Percentiles rank a stretch among this genome's conserved stretches.
Evolutionary conservation across 2,329 filamentous ascomycete genomes (phyloP).

Genomic region (Cladosporium halotolerans): DNA sequence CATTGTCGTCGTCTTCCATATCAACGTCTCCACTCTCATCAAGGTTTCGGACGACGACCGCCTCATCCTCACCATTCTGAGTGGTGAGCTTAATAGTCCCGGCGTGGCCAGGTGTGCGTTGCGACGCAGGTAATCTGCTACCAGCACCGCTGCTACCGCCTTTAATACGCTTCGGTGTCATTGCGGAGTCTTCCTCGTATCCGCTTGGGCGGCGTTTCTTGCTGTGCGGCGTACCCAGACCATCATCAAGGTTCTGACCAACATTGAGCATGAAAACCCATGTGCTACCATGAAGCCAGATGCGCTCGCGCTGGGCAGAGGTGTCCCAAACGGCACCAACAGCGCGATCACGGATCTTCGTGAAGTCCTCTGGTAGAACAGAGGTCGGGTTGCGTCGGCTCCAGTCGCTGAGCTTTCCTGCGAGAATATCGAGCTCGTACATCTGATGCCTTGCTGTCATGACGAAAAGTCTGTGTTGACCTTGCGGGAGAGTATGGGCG

Average conservation of each 20-base stretch:
- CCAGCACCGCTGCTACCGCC: slow-evolving; percentile 37
- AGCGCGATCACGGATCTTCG: slow-evolving; percentile 67
- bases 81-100: slow-evolving; percentile 7
- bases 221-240: background rate
- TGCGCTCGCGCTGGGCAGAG: slow-evolving; percentile 45
- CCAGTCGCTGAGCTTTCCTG: slow-evolving; percentile 76
- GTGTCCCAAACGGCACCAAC: slow-evolving; percentile 84
- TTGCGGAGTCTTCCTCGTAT: slow-evolving; percentile 14
- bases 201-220: slow-evolving; percentile 24
- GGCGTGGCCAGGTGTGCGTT: slow-evolving; percentile 11
- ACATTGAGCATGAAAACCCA: slow-evolving; percentile 94
- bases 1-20: slow-evolving; percentile 36
- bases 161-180: slow-evolving; percentile 37
- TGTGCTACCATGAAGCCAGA: slow-evolving; percentile 81
- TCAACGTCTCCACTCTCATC: slow-evolving; percentile 36
- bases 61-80: slow-evolving; percentile 25
- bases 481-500: slow-evolving; percentile 51
- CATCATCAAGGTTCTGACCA: slow-evolving; percentile 54
- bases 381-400: slow-evolving; percentile 73
- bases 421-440: slow-evolving; percentile 71
- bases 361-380: slow-evolving; percentile 67
- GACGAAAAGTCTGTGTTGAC: slow-evolving; percentile 52
- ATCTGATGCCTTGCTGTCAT: slow-evolving; percentile 62
- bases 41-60: slow-evolving; percentile 31
- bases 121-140: slow-evolving; percentile 15